Base-by-base conservation (phyloP, 805 yeast genomes). In the Sugiyamaella americana region DNA sequence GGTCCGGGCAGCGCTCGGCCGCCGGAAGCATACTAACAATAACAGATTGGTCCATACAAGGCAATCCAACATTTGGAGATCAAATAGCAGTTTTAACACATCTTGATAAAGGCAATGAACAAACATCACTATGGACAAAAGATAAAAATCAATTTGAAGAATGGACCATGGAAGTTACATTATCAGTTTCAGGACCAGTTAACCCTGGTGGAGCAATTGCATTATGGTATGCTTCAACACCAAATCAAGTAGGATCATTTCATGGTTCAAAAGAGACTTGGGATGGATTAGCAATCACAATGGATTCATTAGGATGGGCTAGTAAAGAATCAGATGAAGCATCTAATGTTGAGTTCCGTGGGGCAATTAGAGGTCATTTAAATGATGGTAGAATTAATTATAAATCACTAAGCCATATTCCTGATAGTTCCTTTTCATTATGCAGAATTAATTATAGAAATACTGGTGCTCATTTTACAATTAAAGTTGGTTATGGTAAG, bases 201-300 rank as follows among this genome's bases (percentile, higher is more conserved):
- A 50, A 55, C 3, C 56, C 57, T 10, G 68, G 66, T 20, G 67
- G 67, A 5, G 71, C 71, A 1, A 46, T 68, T 40, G 66, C 65
- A 2, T 37, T 68, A 20, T 69, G 71, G 69, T 64, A 60, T 48
- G 57, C 68, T 16, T 51, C 53, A 4, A 46, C 54, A 20, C 56
- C 57, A 4, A 51, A 50, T 37, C 49, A 51, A 16, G 41, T 40
- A 1, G 72, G 72, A 3, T 61, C 67, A 2, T 59, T 65, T 5
- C 65, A 63, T 49, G 72, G 72, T 19, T 57, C 63, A 6, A 46
- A 55, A 21, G 70, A 67, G 35, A 36, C 43, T 10, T 68, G 70
- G 70, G 70, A 68, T 47, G 73, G 73, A 2, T 52, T 68, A 37
- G 72, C 66, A 4, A 44, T 68, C n/a, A 56, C 65, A 48, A 51